Base-by-base conservation (phyloP, 2,329 filamentous ascomycete species). In the Akanthomyces uredinophilus region DNA sequence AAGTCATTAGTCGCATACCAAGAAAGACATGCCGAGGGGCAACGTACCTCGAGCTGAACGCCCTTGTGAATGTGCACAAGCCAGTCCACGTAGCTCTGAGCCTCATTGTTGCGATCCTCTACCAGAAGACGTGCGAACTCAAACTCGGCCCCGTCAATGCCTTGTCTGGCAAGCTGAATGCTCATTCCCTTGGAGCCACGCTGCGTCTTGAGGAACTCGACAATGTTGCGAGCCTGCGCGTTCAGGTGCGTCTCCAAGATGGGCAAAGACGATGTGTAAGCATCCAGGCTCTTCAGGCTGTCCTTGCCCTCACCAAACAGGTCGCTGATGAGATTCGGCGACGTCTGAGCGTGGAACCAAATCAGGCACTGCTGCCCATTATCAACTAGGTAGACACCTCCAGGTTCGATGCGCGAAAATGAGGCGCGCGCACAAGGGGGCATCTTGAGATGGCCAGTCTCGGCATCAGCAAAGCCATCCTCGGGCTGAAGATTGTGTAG, bases 1-100 rank as follows among this genome's bases (percentile, higher is more conserved):
- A 46, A 27, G 32, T 59, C 29, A 35, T 61, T 59, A 60, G 55
- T n/a, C 16, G 22, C 47, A 47, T 64, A 24, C 20, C n/a, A 5
- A 11, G 14, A 27, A 5, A 22, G 35, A 24, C 7, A 18, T 7
- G 6, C 11, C 16, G 4, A 14, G 16, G 32, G 10, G 35, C 22
- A 27, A 76, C 83, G 76, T 74, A 89, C 86, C 83, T 99, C 95
- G 66, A 96, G 81, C 73, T 96, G 93, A 66, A 99, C 95, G 68
- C 90, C 88, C 69, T 94, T 89, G 77, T 99, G 95, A 65, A 98
- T 83, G 75, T 96, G 91, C 63, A 99, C 95, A 70, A 99, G 81
- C 95, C 95, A 99, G 77, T 99, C 95, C 39, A 98, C 95, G 75
- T 98, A 99, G 72, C 91, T 96, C 77, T 96, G 93, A 41, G 95